Base-by-base conservation (phyloP, 495 filamentous ascomycete genomes). In the Sporormia fimetaria region DNA sequence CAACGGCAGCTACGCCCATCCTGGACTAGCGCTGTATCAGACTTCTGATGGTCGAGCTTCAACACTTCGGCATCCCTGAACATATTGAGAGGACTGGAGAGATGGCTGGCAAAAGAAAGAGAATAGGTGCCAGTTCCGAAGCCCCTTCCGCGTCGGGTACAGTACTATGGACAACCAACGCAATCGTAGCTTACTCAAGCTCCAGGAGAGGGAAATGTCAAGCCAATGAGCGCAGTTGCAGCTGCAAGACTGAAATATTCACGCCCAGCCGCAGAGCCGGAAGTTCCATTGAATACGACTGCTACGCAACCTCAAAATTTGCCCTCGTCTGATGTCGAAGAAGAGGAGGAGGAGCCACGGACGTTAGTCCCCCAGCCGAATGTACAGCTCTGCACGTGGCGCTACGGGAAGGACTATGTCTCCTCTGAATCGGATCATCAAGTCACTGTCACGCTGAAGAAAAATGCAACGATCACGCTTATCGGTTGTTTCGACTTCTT, bases 141-240 rank as follows among this genome's bases (percentile, higher is more conserved):
- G n/a, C n/a, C n/a, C n/a, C n/a, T n/a, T n/a, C n/a, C n/a, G n/a
- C n/a, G n/a, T n/a, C n/a, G n/a, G n/a, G n/a, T n/a, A n/a, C n/a
- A n/a, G n/a, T n/a, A n/a, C n/a, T n/a, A n/a, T n/a, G n/a, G n/a
- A n/a, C n/a, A n/a, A n/a, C n/a, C n/a, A n/a, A n/a, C n/a, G n/a
- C n/a, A n/a, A n/a, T n/a, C n/a, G n/a, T n/a, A n/a, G n/a, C n/a
- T n/a, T n/a, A n/a, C n/a, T 29, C 15, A 28, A 39, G 37, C 3
- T 15, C 9, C 26, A 14, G n/a, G 20, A 14, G 35, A 41, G 4
- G 12, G 16, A 1, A 22, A n/a, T 9, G 22, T n/a, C 14, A 39
- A 41, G 27, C 50, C 44, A 15, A 12, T 53, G 2, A 53, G 50
- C 22, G 50, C 50, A 6, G 24, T 44, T 10, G 44, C 50, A 21